A percentile compares a stretch with the other conserved stretches of the same genome.
Evolutionary conservation across 306 rosid genomes (phyloP).

Genomic region (Mimosa bimucronata): DNA sequence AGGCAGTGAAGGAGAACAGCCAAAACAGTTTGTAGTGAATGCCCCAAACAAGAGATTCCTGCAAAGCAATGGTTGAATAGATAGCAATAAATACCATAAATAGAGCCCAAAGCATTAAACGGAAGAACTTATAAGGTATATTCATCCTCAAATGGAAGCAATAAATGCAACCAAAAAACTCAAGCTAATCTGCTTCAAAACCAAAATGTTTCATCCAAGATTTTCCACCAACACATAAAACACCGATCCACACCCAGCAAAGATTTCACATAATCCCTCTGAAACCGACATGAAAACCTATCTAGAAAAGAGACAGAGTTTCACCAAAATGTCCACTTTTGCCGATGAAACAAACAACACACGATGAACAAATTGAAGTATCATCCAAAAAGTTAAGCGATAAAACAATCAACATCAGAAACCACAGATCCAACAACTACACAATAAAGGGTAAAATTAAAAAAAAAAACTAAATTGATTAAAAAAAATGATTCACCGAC

Average conservation of each 20-base stretch:
- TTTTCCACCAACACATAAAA: slow-evolving; percentile 1
- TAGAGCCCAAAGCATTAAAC: not conserved
- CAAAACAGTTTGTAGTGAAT: slow-evolving; percentile 39
- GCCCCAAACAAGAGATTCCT: slow-evolving; percentile 38
- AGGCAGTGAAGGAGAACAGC: slow-evolving; percentile 39
- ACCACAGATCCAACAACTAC: slow-evolving; percentile 33
- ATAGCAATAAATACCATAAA: slow-evolving; percentile 30
- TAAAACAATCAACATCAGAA: slow-evolving; percentile 29
- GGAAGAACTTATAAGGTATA: not conserved
- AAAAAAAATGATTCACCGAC: slow-evolving; percentile 31
- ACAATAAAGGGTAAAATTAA: not conserved
- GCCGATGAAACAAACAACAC: slow-evolving; percentile 20
- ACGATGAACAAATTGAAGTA: not conserved
- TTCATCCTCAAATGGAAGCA: slow-evolving; percentile 33
- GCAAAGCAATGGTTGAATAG: slow-evolving; percentile 35
- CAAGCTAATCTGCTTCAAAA: slow-evolving; percentile 24
- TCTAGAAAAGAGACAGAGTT: not conserved
- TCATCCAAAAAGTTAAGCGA: slow-evolving; percentile 10
- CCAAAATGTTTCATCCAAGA: slow-evolving; percentile 36
- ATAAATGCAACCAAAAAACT: slow-evolving; percentile 19
- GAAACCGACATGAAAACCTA: not conserved
- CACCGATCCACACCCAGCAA: not conserved
- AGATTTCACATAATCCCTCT: not conserved
- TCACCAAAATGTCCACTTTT: slow-evolving; percentile 24
- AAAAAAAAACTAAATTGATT: not conserved